A percentile compares a stretch with the other conserved stretches of the same genome.
Conservation (phyloP, 257 asterid genomes). For the Solanum etuberosum region DNA sequence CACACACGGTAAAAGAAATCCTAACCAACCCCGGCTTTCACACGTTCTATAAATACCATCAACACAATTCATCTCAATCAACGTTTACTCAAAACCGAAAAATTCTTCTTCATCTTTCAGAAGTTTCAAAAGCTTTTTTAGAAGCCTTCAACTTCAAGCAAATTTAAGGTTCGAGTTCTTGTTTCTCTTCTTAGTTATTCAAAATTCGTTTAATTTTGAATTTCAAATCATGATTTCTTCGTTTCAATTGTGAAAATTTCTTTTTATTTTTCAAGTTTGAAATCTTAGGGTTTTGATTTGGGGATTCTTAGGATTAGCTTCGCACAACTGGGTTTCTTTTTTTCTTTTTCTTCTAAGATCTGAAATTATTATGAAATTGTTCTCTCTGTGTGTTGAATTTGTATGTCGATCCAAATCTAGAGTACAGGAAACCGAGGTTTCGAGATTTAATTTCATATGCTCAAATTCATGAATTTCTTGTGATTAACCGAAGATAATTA, state of each 20-base stretch:
- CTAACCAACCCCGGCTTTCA: neutral
- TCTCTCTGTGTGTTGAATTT: neutral
- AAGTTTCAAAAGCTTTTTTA: neutral
- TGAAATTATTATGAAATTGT: neutral
- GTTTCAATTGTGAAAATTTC: neutral
- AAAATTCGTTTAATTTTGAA: no score
- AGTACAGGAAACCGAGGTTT: neutral
- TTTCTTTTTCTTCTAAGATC: neutral
- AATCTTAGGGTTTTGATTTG: neutral
- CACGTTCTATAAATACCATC: neutral
- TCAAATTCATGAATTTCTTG: neutral
- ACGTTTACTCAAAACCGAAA: neutral
- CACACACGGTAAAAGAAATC: neutral
- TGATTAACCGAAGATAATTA: neutral
- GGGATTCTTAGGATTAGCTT: neutral
- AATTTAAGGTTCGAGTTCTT: neutral
- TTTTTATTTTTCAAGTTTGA: neutral
- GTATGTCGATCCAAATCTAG: neutral
- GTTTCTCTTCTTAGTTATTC: neutral
- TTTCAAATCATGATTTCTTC: neutral
- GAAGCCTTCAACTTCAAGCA: neutral
- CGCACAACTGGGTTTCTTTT: no score
- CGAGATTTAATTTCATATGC: neutral
- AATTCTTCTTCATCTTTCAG: rapidly evolving
- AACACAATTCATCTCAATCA: neutral